Conservation (phyloP, 2,329 filamentous ascomycete genomes). For the Penicillium sp. region DNA sequence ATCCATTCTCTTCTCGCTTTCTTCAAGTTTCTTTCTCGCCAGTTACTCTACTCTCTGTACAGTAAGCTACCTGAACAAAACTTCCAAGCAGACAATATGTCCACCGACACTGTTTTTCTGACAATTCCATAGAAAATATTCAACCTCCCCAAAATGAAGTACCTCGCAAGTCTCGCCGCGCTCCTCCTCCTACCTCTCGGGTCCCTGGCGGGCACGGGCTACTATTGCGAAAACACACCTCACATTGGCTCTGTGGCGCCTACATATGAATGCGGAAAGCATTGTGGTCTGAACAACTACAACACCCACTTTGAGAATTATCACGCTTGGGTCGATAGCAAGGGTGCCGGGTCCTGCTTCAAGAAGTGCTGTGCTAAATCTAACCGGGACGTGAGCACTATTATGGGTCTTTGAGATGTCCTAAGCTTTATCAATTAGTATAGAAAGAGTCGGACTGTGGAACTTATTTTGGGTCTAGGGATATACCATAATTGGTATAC, state of each 20-base stretch:
- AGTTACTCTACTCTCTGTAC: too few relatives aligned
- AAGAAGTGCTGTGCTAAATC: background rate
- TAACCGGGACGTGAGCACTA: background rate
- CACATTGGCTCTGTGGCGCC: background rate
- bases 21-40: too few relatives aligned
- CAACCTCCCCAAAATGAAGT: background rate
- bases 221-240: conserved; percentile 4
- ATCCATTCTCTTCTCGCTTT: too few relatives aligned
- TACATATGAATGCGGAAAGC: conserved; percentile 2
- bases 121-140: background rate
- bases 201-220: background rate
- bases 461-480: too few relatives aligned
- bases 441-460: too few relatives aligned
- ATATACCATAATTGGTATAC: too few relatives aligned
- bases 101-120: background rate
- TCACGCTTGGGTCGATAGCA: conserved; percentile 4
- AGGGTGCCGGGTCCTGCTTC: conserved; percentile 1
- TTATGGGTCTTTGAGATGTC: background rate
- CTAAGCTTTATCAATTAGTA: too few relatives aligned
- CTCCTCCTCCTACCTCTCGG: conserved; percentile 2
- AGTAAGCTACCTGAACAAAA: too few relatives aligned
- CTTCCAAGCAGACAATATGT: background rate
- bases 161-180: background rate
- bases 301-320: background rate
- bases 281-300: background rate